Evolutionary conservation across 495 filamentous ascomycete genomes (phyloP).

Genomic region (Cenococcum geophilum): DNA sequence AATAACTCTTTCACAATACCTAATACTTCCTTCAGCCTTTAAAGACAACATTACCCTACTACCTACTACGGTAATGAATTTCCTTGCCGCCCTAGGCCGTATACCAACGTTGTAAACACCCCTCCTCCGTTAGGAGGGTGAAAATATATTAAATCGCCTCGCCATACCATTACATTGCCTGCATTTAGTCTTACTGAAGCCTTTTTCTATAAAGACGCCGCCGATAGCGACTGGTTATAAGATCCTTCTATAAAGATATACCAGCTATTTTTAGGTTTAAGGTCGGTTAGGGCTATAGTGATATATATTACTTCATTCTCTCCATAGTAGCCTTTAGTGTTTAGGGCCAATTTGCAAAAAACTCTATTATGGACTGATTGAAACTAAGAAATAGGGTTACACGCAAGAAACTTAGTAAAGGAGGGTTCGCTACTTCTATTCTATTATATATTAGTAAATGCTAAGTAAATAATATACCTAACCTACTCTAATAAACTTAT

Average conservation of each 20-base stretch:
- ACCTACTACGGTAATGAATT: neutral
- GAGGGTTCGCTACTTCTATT: too few relatives aligned
- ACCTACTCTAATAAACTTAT: too few relatives aligned
- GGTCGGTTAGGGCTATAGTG: constrained; percentile 2
- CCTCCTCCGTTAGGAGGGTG: constrained; percentile 1
- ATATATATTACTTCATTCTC: constrained; percentile 1
- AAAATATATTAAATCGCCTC: neutral
- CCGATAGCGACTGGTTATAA: neutral
- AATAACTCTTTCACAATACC: too few relatives aligned
- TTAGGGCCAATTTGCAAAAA: too few relatives aligned
- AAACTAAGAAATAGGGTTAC: too few relatives aligned
- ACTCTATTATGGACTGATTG: too few relatives aligned
- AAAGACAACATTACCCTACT: neutral
- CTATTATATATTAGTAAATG: too few relatives aligned
- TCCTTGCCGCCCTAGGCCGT: neutral
- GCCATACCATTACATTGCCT: neutral
- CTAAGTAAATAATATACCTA: too few relatives aligned
- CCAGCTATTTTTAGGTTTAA: neutral
- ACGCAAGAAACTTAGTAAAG: too few relatives aligned
- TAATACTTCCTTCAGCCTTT: neutral
- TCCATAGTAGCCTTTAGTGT: too few relatives aligned
- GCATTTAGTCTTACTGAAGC: neutral
- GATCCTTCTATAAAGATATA: too few relatives aligned
- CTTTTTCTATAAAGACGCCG: neutral
- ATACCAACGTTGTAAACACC: neutral